Base-by-base conservation (phyloP, 306 rosid genomes). In the Erythrophleum fordii region DNA sequence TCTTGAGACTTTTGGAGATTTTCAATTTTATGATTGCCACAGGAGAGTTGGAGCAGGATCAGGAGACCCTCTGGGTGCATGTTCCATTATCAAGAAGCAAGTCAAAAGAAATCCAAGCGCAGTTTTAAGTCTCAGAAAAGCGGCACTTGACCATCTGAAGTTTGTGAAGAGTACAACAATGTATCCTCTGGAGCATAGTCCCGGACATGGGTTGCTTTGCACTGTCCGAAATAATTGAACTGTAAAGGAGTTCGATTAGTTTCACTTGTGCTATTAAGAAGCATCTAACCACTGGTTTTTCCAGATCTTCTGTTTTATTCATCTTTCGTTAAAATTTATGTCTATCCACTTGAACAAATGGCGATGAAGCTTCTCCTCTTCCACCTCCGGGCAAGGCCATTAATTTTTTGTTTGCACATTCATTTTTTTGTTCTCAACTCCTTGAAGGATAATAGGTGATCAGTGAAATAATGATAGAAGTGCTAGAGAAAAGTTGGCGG, bases 1-100 rank as follows among this genome's bases (percentile, higher is more conserved):
- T 49, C 28, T 23, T 37, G 46, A 44, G 72, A 75, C 34, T 76
- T 29, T 67, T 71, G 51, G 22, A 60, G 13, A 55, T 82, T 80
- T 78, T 86, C 56, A 67, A 72, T 75, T 62, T 82, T 78, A 23
- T 81, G 61, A 56, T 79, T 65, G 75, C 75, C 80, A 17, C 80
- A 93, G 99, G 93, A 91, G 93, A 81, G 87, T 87, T 72, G 97
- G 98, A 81, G 97, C 94, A 74, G 97, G 97, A 31, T 89, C 91
- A 83, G 88, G 51, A 65, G 91, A 89, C 64, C 97, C 95, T 28
- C 78, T 93, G 64, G 83, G 83, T 51, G 73, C 92, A 46, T 95
- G 99, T 83, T 89, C 94, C 60, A 86, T 89, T 69, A 59, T 75
- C 65, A 91, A 80, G 84, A 90, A 86, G 82, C 95, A 84, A 86